Evolutionary conservation across 1,284 basidiomycete genomes (phyloP), one percentile per base, ranked within the genome.

Genomic region (Flammula alnicola): DNA sequence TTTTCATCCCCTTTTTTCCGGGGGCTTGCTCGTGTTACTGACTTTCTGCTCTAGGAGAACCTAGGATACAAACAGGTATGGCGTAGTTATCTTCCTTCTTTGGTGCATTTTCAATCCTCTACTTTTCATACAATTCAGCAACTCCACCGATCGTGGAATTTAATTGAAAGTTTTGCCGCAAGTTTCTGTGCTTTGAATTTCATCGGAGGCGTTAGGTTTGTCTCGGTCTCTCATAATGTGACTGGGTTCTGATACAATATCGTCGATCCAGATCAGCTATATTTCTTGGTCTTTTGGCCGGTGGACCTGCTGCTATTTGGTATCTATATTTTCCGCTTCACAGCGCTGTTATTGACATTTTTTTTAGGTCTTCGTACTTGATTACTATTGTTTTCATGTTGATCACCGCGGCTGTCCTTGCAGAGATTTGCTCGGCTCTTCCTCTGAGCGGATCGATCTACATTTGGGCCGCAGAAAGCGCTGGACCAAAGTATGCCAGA

Each of bases 381-480:
- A 77, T 91, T 49, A 91, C 90, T 9, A 78, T 91, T 63, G 66
- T 92, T 35, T 90, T 91, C 68, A 91, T 91, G 88, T 79, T 78
- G 60, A 91, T 94, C 47, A 93, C 89, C 4, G 92, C 92, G 3
- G 84, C 81, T 9, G 86, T 93, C 27, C 74, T 95, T 25, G 91
- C 92, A 17, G 92, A 95, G 64, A 83, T 93, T 38, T 93, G 91
- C 66, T 93, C 91, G 30, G 90, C 90, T 2, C 72, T 93, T 14
- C 91, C 91, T 3, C 69, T 93, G 35, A 91, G 88, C 47, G 92
- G 92, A 6, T 93, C 90, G 6, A 93, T 94, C 66, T 94, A 94
- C 68, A 84, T 93, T 49, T 94, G 92, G 92, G 88, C 90, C 0
- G 91, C 91, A 22, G 91, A 92, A 63, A 91, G 90, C 57, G 92